Conservation (phyloP, 2,329 filamentous ascomycete genomes). For the Aureobasidium sp. region DNA sequence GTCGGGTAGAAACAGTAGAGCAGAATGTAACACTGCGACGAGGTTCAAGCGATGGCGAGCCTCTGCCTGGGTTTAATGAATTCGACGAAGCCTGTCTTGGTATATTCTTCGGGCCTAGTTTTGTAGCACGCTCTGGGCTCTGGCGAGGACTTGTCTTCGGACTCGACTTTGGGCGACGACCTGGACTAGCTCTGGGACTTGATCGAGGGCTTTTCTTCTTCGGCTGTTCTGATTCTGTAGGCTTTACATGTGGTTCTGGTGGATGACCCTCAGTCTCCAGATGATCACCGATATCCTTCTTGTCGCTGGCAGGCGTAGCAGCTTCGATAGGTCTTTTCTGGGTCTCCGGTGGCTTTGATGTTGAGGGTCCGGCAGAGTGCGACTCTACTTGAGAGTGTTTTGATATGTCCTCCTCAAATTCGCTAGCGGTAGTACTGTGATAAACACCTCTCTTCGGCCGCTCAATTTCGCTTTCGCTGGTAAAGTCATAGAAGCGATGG, state of each 20-base stretch:
- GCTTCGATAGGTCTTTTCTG: background rate
- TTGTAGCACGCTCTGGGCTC: background rate
- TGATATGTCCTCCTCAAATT: constrained; percentile 6
- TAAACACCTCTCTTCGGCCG: constrained; percentile 11
- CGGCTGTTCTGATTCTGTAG: background rate
- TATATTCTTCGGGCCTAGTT: background rate
- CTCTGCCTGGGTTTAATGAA: background rate
- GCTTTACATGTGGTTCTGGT: background rate
- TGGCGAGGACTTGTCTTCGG: constrained; percentile 4
- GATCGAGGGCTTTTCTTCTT: constrained; percentile 4
- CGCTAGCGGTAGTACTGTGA: constrained; percentile 11
- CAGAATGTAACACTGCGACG: constrained; percentile 22
- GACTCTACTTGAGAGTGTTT: background rate
- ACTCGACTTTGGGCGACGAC: background rate
- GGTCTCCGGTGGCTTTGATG: background rate
- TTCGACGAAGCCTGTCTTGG: background rate
- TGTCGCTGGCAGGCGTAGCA: background rate
- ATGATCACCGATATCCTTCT: background rate
- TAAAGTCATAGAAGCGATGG: constrained; percentile 17
- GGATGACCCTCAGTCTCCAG: constrained; percentile 1
- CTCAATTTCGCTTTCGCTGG: constrained; percentile 15
- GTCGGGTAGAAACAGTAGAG: constrained; percentile 17
- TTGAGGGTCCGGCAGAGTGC: background rate
- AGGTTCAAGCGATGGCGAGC: constrained; percentile 9
- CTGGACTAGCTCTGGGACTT: background rate